A percentile compares a stretch with the other conserved stretches of the same genome.
phyloP scores from a whole-genome alignment of 1,284 basidiomycete genomes.

The Ustilago lituana region DNA sequence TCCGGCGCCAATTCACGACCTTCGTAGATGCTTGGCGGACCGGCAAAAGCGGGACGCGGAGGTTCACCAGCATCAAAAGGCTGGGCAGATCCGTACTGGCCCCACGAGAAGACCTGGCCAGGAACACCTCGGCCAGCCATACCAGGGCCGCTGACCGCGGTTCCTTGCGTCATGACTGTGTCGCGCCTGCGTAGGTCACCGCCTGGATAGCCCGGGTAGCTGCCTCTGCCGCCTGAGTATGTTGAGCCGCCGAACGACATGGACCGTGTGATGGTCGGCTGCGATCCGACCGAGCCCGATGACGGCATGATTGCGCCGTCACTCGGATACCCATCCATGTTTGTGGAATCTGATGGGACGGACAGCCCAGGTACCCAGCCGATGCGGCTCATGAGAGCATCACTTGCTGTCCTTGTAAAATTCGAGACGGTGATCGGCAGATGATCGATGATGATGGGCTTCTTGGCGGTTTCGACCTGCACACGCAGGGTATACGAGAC shows the following conservation, averaged over 20 bases:
- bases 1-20: conserved; percentile 42
- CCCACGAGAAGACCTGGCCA: conserved; percentile 57
- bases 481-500: conserved; percentile 62
- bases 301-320: conserved; percentile 4
- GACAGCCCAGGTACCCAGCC: conserved; percentile 62
- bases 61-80: conserved; percentile 34
- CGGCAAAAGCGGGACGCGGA: conserved; percentile 52
- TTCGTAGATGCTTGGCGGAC: conserved; percentile 57
- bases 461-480: conserved; percentile 59
- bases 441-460: conserved; percentile 63
- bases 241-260: conserved; percentile 39
- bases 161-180: conserved; percentile 58
- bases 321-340: not conserved
- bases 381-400: conserved; percentile 48
- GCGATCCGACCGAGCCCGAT: conserved; percentile 3
- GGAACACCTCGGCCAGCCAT: conserved; percentile 62
- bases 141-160: conserved; percentile 53
- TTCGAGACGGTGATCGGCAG: conserved; percentile 61
- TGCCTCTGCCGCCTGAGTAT: conserved; percentile 23
- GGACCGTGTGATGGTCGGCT: conserved; percentile 35
- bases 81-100: conserved; percentile 51
- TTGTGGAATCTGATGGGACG: conserved; percentile 11
- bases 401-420: conserved; percentile 44
- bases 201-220: conserved; percentile 30
- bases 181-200: conserved; percentile 51